Base-by-base conservation (phyloP, 129 eudicot species). In the Kitagawia praeruptora region DNA sequence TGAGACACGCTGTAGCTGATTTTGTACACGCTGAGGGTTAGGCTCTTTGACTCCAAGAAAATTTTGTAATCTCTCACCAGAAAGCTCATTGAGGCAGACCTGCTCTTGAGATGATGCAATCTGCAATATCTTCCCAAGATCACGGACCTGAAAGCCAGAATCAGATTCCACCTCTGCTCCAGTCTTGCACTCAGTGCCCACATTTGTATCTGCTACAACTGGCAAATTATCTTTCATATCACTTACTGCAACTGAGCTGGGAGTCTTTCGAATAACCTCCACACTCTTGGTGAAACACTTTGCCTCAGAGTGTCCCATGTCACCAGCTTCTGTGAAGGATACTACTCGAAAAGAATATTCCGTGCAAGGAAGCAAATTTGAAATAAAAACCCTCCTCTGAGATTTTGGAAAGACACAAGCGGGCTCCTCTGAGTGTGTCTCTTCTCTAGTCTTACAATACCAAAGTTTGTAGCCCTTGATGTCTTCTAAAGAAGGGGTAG, bases 241-340 rank as follows among this genome's bases (percentile, higher is more conserved):
- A 53, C 19, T 86, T 42, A 39, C 80, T 8, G 70, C 51, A 73
- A 47, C 70, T 8, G 86, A 15, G 67, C 41, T 47, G 7, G 86
- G 80, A 73, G 80, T 89, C 66, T 87, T 90, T 74, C 84, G 86
- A 56, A 90, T 63, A 56, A 94, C 75, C 77, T 91, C 97, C 25
- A 86, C 88, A 54, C 98, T 94, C 85, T 87, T 88, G 16, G 97
- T 94, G 83, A 87, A 94, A 78, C 93, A 94, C 63, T 85, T 92
- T 18, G 93, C 89, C 84, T 94, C 96, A 23, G 98, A 91, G 86
- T 94, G 98, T 11, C 97, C 98, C 58, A 92, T 80, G 84, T 92
- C 96, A 46, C 96, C 98, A 37, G 41, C 37, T 51, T 88, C 89
- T 11, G 96, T 89, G 77, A 87, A 94, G 8, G 98, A 94, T 70